These are phyloP conservation scores for Gracilaria vermiculophylla DNA, from an alignment of 23 red algal genomes.

Conservation along the genomic window DNA sequence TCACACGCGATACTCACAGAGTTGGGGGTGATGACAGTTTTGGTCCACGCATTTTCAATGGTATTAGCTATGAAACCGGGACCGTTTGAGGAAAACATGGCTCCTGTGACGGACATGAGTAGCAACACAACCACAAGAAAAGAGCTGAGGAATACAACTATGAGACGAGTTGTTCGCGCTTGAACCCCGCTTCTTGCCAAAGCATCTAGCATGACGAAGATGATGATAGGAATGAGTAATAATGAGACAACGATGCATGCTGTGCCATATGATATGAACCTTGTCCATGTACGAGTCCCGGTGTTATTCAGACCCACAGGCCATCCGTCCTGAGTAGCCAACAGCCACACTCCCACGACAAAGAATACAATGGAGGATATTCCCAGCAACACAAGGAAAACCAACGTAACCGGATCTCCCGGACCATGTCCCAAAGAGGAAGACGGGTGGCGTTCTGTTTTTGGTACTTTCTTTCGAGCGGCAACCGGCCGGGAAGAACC, in stretches of 20 bases:
- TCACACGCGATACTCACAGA: constrained; percentile 1
- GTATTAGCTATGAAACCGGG: constrained; percentile 23
- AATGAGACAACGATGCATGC: constrained; percentile 37
- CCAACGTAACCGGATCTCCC: constrained; percentile 10
- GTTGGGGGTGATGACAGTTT: constrained; percentile 1
- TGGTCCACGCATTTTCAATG: constrained; percentile 33
- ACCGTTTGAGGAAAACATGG: constrained; percentile 6
- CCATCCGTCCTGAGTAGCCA: constrained; percentile 36
- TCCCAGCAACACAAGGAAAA: constrained; percentile 26
- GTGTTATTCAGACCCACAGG: constrained; percentile 38
- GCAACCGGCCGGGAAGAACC: not conserved
- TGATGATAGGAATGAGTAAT: constrained; percentile 26
- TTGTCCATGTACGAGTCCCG: constrained; percentile 27
- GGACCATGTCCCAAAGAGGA: constrained; percentile 11
- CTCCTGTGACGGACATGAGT: constrained; percentile 15
- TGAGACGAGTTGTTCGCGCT: constrained; percentile 3
- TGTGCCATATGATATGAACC: constrained; percentile 11
- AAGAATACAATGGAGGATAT: constrained; percentile 31
- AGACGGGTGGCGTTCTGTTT: constrained; percentile 15
- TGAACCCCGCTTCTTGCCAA: not conserved
- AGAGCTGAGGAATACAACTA: constrained; percentile 4
- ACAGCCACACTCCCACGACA: constrained; percentile 31
- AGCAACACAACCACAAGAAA: constrained; percentile 16
- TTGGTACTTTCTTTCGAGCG: not conserved
- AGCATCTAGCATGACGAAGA: constrained; percentile 12